phyloP scores from a whole-genome alignment of 2,329 filamentous ascomycete genomes.

The Pseudogymnoascus sp. region DNA sequence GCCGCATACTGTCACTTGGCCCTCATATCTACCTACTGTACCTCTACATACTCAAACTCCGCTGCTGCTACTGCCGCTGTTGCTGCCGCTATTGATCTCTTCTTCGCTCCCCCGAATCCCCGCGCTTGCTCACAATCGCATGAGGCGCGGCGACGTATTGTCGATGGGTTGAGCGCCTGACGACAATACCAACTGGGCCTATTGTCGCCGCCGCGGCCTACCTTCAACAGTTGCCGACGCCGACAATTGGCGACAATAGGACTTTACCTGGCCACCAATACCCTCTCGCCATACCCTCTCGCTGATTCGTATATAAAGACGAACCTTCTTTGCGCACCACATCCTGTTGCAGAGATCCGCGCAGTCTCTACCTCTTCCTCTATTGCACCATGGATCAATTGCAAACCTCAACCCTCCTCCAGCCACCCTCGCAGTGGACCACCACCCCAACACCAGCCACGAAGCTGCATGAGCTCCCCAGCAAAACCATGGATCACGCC shows the following conservation, averaged over 20 bases:
- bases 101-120: neutral
- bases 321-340: neutral
- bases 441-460: neutral
- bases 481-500: neutral
- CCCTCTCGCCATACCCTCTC: neutral
- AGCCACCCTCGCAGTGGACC: neutral
- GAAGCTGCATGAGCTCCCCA: conserved; percentile 1
- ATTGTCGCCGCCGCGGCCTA: neutral
- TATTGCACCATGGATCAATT: conserved; percentile 2
- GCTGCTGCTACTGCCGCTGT: neutral
- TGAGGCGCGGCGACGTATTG: conserved; percentile 2
- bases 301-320: neutral
- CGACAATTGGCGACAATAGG: conserved; percentile 4
- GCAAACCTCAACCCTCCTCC: neutral
- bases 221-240: neutral
- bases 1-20: neutral
- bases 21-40: neutral
- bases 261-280: neutral
- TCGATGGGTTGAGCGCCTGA: conserved; percentile 7
- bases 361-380: neutral
- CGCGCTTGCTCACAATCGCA: neutral
- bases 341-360: neutral
- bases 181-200: conserved; percentile 5
- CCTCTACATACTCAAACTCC: neutral
- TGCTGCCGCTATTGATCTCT: neutral